Conservation (phyloP, 2,329 filamentous ascomycete genomes). For the Alternaria sp. region DNA sequence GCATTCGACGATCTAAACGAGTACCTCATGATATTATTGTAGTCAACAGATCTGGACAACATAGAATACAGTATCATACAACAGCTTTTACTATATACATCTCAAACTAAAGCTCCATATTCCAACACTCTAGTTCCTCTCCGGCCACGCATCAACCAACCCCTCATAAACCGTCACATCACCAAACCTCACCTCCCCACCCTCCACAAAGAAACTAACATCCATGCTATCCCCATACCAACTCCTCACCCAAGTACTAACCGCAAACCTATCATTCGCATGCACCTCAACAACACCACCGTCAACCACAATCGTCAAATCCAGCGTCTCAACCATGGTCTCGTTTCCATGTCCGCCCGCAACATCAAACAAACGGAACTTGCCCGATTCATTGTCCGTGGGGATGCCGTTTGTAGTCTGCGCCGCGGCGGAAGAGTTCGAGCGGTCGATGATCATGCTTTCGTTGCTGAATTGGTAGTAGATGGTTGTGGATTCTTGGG, state of each 20-base stretch:
- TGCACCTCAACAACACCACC: constrained; percentile 47
- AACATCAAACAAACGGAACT: constrained; percentile 52
- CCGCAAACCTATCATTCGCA: constrained; percentile 51
- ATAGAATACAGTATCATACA: too few species aligned
- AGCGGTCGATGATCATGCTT: constrained; percentile 51
- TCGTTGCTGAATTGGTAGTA: constrained; percentile 57
- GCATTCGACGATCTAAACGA: background rate
- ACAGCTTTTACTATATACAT: background rate
- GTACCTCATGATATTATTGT: background rate
- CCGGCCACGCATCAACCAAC: constrained; percentile 19
- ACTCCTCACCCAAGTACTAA: constrained; percentile 53
- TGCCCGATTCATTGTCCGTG: constrained; percentile 47
- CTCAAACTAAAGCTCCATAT: background rate
- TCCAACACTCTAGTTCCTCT: background rate
- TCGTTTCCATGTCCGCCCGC: constrained; percentile 21
- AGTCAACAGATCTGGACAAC: background rate
- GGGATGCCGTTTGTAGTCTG: constrained; percentile 49
- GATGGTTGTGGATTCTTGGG: constrained; percentile 51
- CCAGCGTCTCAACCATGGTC: constrained; percentile 45
- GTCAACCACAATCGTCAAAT: constrained; percentile 52
- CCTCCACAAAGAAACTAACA: constrained; percentile 23
- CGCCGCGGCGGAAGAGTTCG: constrained; percentile 51
- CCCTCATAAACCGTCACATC: constrained; percentile 35
- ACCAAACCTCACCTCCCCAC: constrained; percentile 24
- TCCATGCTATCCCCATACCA: constrained; percentile 35